phyloP scores from a whole-genome alignment of 2,329 filamentous ascomycete species.

The Clonostachys rosea region DNA sequence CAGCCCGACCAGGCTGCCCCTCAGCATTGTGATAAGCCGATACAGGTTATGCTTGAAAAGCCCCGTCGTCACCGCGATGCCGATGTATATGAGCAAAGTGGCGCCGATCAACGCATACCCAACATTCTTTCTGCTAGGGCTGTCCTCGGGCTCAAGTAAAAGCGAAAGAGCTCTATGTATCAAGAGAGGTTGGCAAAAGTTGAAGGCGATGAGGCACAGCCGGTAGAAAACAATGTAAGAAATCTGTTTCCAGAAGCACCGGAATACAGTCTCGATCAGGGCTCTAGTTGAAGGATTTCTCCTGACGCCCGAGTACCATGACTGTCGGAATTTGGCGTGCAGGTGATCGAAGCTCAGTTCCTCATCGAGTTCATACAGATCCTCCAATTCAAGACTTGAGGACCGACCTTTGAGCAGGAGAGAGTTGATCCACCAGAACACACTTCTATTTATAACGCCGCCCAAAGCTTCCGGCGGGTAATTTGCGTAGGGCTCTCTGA shows the following conservation, averaged over 20 bases:
- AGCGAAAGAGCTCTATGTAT: constrained; percentile 26
- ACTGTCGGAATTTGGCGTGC: constrained; percentile 7
- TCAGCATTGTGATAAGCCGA: constrained; percentile 21
- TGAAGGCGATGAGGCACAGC: constrained; percentile 29
- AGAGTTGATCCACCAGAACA: constrained; percentile 26
- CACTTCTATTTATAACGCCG: constrained; percentile 19
- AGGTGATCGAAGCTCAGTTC: constrained; percentile 14
- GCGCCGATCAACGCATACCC: constrained; percentile 38
- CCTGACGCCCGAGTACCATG: constrained; percentile 13
- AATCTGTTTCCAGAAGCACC: constrained; percentile 19
- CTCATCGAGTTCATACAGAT: constrained; percentile 26
- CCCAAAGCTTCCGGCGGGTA: constrained; percentile 32
- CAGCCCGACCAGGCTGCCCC: constrained; percentile 22
- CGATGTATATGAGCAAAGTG: constrained; percentile 27
- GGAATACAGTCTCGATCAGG: constrained; percentile 16
- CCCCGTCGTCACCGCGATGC: constrained; percentile 29
- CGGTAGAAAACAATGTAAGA: constrained; percentile 25
- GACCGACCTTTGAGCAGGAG: constrained; percentile 28
- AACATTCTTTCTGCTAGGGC: constrained; percentile 9
- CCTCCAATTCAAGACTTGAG: constrained; percentile 19
- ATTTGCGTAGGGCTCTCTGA: constrained; percentile 8
- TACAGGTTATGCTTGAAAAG: constrained; percentile 32
- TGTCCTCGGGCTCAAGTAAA: constrained; percentile 15
- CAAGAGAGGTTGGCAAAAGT: constrained; percentile 37
- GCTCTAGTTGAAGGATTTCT: constrained; percentile 13